Evolutionary conservation across 1,284 basidiomycete genomes (phyloP), one percentile per base, ranked within the genome.

Genomic region (Microbotryum saponariae): DNA sequence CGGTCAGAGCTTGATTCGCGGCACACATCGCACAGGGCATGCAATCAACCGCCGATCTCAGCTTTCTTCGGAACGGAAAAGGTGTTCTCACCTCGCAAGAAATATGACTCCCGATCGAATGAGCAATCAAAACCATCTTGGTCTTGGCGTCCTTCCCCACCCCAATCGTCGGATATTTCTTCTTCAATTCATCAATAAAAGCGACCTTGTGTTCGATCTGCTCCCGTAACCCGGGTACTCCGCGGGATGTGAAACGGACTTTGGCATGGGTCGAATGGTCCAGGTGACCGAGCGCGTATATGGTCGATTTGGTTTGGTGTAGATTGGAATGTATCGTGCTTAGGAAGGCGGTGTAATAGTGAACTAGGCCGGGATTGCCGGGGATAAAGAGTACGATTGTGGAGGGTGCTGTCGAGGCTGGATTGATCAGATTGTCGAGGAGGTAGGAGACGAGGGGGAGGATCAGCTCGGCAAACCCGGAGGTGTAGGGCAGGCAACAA

Each of bases 171-270:
- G 37, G 37, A 46, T 59, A 29, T 23, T 23, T 54, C 18, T 31
- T 27, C 25, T 10, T 31, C 1, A 70, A 44, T 46, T 62, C 50
- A 14, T 68, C 66, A 9, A 70, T 25, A 27, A 60, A 68, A 18
- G 53, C 54, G 25, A 66, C 45, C 56, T 70, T 70, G 37, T 60
- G 53, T n/a, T 60, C 59, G 23, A 70, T 63, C 46, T 70, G 69
- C 25, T 66, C 69, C 18, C 59, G 31, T 2, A 70, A 50, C 54
- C 27, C 50, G 56, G 54, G 54, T 51, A 9, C 59, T 50, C n/a
- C 49, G 21, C 47, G 50, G 9, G 29, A 50, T 47, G 16, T 53
- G 25, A 37, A 44, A 44, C 42, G 12, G 20, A 25, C 46, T 37
- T 50, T 10, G 25, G 52, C 33, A 8, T 51, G 53, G 37, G 18